Evolutionary conservation across 2,329 filamentous ascomycete species (phyloP), one percentile per base, ranked within the genome.

Genomic region (Ophiostoma perfectum): DNA sequence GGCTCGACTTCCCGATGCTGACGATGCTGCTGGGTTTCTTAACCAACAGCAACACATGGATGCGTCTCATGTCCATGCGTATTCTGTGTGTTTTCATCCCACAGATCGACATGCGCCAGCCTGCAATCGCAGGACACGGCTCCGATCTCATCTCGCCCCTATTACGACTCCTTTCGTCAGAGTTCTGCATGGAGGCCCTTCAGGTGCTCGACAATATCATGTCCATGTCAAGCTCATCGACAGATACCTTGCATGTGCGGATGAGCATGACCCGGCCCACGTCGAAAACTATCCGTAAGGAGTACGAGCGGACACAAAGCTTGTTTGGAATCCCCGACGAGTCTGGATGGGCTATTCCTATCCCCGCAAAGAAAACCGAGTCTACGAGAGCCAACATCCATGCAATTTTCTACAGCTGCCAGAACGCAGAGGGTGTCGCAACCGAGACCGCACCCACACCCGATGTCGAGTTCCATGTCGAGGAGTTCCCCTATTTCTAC

Each of bases 201-300:
- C 88, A 92, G 72, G 94, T 99, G 0, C 82, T 99, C 69, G 95
- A 99, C 77, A 91, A 94, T 72, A 95, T 98, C 73, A 96, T 97
- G 86, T 92, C 91, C 41, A 94, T 98, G 82, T 93, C 93, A 0
- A 91, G 92, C 4, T 93, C 91, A 44, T 90, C 94, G 1, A 92
- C 97, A 84, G 95, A 98, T 77, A 92, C 91, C 74, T 92, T 97
- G 74, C 93, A 98, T 75, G 81, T 99, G 69, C 88, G 95, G 52
- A 99, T 99, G 96, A 98, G 94, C 78, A 97, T 99, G 92, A 93
- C 93, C 5, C 90, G 91, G 12, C 89, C 91, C 0, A 92, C 93
- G 2, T 95, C 93, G 0, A 90, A 91, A 73, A 88, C 90, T 0
- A 90, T 95, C 65, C 89, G 92, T 65, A 98, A 97, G 76, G 93